A percentile compares a stretch with the other conserved stretches of the same genome.
phyloP scores from a whole-genome alignment of 192 early-diverging fungal species.

The Entomortierella beljakovae region DNA sequence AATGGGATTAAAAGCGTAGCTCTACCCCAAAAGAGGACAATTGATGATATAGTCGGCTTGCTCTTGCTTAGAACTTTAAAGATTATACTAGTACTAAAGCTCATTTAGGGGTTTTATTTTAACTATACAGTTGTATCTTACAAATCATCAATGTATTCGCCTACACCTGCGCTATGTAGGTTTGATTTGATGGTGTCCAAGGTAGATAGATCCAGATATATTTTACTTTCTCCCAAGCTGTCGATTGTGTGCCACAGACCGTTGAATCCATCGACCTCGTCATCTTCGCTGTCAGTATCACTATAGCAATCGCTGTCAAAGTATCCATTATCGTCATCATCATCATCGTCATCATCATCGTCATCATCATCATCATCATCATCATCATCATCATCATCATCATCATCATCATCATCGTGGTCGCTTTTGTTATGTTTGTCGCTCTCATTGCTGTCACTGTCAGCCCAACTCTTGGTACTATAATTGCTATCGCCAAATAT shows the following conservation, averaged over 20 bases:
- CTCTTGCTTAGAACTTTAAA: too few species aligned
- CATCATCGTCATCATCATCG: not conserved
- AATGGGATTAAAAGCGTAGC: not conserved
- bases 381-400: slow-evolving; percentile 1
- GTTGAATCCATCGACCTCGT: slow-evolving; percentile 1
- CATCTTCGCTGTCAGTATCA: not conserved
- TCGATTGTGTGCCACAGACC: not conserved
- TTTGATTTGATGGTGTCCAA: slow-evolving; percentile 7
- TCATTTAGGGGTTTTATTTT: too few species aligned
- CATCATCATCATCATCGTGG: slow-evolving; percentile 1
- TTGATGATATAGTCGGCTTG: too few species aligned
- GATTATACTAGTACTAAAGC: too few species aligned
- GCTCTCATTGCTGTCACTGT: too few species aligned
- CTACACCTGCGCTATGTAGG: not conserved
- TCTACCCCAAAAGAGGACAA: too few species aligned
- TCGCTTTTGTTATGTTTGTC: not conserved
- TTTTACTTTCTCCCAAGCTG: slow-evolving; percentile 5
- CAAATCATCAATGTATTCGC: not conserved
- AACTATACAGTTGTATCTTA: too few species aligned
- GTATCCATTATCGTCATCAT: not conserved
- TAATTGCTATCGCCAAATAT: not conserved
- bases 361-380: not conserved
- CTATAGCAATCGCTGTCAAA: not conserved
- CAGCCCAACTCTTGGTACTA: not conserved
- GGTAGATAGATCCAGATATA: slow-evolving; percentile 1